Percentiles rank a stretch among this genome's conserved stretches.
Evolutionary conservation across 1,139 yeast species (phyloP).

Genomic region (Candida tropicalis): DNA sequence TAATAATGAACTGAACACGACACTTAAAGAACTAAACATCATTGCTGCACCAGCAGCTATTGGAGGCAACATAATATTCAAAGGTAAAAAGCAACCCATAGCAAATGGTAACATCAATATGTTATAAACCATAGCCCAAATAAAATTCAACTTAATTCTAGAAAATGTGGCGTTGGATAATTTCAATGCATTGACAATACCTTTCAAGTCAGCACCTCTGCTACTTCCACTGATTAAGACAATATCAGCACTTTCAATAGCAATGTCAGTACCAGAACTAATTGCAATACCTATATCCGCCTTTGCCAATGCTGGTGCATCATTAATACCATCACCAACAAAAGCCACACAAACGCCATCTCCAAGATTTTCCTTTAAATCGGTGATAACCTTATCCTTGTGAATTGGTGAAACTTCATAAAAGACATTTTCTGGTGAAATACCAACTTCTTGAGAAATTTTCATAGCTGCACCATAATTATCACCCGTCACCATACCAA

Average conservation of each 20-base stretch:
- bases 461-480: conserved; percentile 60
- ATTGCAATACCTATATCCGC: conserved; percentile 91
- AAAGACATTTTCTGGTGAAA: conserved; percentile 64
- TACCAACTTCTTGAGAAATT: conserved; percentile 70
- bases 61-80: conserved; percentile 79
- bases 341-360: conserved; percentile 62
- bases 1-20: conserved; percentile 75
- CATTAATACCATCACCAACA: conserved; percentile 97
- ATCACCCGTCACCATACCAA: conserved; percentile 96
- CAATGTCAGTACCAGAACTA: conserved; percentile 92
- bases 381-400: conserved; percentile 67
- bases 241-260: conserved; percentile 92
- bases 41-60: conserved; percentile 90
- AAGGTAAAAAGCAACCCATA: conserved; percentile 85
- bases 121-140: conserved; percentile 88
- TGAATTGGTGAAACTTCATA: conserved; percentile 79
- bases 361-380: conserved; percentile 52
- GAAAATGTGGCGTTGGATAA: conserved; percentile 70
- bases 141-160: conserved; percentile 76
- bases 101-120: conserved; percentile 91
- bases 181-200: conserved; percentile 72
- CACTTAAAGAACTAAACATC: conserved; percentile 92
- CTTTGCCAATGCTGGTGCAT: conserved; percentile 91
- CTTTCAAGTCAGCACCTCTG: conserved; percentile 52
- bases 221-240: conserved; percentile 53